Evolutionary conservation across 2,329 filamentous ascomycete genomes (phyloP).

Genomic region (Teratosphaeria destructans): DNA sequence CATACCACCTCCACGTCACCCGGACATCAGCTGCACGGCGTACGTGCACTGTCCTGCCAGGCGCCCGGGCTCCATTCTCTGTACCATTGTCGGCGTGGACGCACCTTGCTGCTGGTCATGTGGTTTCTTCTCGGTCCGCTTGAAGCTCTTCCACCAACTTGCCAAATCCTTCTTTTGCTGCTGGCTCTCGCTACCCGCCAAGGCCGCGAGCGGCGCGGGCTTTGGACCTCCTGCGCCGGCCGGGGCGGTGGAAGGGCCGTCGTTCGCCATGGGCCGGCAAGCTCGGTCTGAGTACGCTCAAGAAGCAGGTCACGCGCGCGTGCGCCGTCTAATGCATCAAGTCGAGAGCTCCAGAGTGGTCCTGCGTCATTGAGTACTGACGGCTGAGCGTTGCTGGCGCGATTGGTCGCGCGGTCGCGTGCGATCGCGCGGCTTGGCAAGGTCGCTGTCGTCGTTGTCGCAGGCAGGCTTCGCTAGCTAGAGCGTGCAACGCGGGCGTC

Average conservation of each 20-base stretch:
- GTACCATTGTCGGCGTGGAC: constrained; percentile 6
- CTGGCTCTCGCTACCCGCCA: constrained; percentile 47
- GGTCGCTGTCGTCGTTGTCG: neutral
- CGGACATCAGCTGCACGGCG: neutral
- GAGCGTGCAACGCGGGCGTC: neutral
- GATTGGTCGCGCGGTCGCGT: neutral
- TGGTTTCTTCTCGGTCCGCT: constrained; percentile 53
- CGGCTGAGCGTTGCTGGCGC: neutral
- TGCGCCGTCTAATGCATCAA: neutral
- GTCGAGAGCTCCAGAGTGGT: neutral
- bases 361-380: neutral
- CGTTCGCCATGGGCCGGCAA: constrained; percentile 28
- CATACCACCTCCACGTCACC: neutral
- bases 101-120: constrained; percentile 58
- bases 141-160: constrained; percentile 97
- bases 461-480: neutral
- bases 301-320: neutral
- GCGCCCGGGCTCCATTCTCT: neutral
- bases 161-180: constrained; percentile 80
- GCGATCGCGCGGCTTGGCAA: neutral
- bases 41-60: neutral
- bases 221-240: constrained; percentile 34
- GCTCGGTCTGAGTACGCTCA: neutral
- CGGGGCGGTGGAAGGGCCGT: constrained; percentile 30
- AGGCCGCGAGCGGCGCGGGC: constrained; percentile 36